Conservation (phyloP, 768 basidiomycete genomes). For the Pholiota conissans region DNA sequence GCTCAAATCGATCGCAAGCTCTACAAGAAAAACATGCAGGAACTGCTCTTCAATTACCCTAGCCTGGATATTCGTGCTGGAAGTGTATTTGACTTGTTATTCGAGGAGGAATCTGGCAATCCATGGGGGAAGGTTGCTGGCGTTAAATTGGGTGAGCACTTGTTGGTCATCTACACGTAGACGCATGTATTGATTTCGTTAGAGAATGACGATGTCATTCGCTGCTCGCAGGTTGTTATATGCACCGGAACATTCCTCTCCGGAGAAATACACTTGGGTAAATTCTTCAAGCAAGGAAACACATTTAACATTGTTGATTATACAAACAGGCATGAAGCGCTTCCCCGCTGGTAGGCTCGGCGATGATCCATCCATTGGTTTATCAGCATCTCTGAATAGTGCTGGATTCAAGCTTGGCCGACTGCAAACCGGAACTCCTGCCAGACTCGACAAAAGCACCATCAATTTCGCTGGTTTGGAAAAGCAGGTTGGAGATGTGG, state of each 20-base stretch:
- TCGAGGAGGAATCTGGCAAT: constrained; percentile 45
- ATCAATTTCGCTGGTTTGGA: constrained; percentile 68
- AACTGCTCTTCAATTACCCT: constrained; percentile 60
- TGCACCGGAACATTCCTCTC: constrained; percentile 92
- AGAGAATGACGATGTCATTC: constrained; percentile 77
- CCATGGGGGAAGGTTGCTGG: constrained; percentile 60
- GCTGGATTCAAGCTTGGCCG: constrained; percentile 85
- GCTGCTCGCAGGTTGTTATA: constrained; percentile 80
- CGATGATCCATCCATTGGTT: constrained; percentile 69
- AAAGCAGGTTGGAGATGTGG: constrained; percentile 64
- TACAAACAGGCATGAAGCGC: constrained; percentile 55
- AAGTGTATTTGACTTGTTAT: constrained; percentile 77
- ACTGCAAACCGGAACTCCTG: constrained; percentile 86
- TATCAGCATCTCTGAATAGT: constrained; percentile 70
- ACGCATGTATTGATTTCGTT: not conserved
- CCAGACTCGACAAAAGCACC: constrained; percentile 67
- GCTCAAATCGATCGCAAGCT: constrained; percentile 86
- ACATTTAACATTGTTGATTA: not conserved
- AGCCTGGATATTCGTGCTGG: constrained; percentile 70
- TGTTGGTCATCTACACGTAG: not conserved
- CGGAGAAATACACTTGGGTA: constrained; percentile 90
- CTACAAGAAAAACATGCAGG: constrained; percentile 84
- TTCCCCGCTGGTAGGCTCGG: constrained; percentile 79
- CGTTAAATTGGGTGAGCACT: constrained; percentile 60
- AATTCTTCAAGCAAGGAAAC: constrained; percentile 1